Conservation (phyloP, 2,329 filamentous ascomycete species). For the Rhinocladiella similis region DNA sequence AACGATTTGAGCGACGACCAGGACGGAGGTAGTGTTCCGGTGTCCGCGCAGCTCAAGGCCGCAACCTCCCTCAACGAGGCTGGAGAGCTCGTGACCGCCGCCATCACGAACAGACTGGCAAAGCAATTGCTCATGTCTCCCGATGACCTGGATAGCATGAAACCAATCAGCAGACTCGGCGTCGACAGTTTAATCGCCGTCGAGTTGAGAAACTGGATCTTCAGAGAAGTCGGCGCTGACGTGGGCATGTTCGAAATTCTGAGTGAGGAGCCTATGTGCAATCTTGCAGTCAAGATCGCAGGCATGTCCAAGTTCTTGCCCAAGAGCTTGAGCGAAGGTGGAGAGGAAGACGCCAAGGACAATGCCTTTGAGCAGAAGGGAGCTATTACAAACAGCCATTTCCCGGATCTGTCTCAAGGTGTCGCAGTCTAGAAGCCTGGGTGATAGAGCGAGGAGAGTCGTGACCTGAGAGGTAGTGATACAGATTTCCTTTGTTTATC, state of each 20-base stretch:
- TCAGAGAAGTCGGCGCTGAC: slow-evolving; percentile 19
- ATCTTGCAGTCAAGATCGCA: slow-evolving; percentile 2
- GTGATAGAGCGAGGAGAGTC: too few relatives aligned
- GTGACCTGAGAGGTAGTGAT: too few relatives aligned
- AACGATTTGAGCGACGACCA: slow-evolving; percentile 17
- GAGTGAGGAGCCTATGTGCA: slow-evolving; percentile 29
- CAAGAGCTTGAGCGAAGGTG: slow-evolving; percentile 1
- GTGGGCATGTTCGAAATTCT: slow-evolving; percentile 14
- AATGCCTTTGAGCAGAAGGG: slow-evolving; percentile 1
- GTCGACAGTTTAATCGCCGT: slow-evolving; percentile 34
- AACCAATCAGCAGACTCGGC: slow-evolving; percentile 26
- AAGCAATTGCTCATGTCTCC: slow-evolving; percentile 51
- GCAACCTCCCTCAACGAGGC: slow-evolving; percentile 49
- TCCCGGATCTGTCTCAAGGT: background rate
- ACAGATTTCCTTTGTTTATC: too few relatives aligned
- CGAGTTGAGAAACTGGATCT: slow-evolving; percentile 33
- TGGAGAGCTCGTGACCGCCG: slow-evolving; percentile 46
- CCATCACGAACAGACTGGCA: slow-evolving; percentile 51
- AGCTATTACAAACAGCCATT: background rate
- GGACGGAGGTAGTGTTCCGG: slow-evolving; percentile 38
- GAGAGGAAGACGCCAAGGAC: background rate
- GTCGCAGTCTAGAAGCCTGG: background rate
- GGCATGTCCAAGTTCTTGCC: slow-evolving; percentile 1
- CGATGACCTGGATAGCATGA: slow-evolving; percentile 48
- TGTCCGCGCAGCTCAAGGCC: slow-evolving; percentile 46